Evolutionary conservation across 495 filamentous ascomycete genomes (phyloP), one percentile per base, ranked within the genome.

Genomic region (Penicillium bialowiezense): DNA sequence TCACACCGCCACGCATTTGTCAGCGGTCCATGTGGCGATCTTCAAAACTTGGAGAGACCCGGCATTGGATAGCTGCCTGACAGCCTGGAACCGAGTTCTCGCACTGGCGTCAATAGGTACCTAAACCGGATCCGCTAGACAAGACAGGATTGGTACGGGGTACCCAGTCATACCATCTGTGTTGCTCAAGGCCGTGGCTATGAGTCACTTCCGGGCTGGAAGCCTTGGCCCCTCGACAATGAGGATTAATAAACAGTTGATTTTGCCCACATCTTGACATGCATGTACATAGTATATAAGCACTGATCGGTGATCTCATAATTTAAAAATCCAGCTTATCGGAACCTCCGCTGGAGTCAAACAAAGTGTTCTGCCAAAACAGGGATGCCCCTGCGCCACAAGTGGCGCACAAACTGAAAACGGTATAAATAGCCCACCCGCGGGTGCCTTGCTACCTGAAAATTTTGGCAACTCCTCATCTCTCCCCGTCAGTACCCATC

Each of bases 401-500:
- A 44, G 42, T 50, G 50, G 48, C 51, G 50, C 17, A 14, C 17
- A 10, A 36, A 18, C 29, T 38, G 43, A 17, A 46, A 29, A 12
- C 21, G 23, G 43, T 55, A 51, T 55, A 55, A 58, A 54, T 49
- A 50, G 41, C 19, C 29, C 2, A 32, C 19, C 38, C 4, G 37
- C 15, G 44, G 57, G 44, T 64, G 59, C 59, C 60, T 63, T 60
- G 63, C 52, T 53, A 60, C 65, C 65, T 65, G 61, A 69, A 62
- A 67, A 62, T 54, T 50, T 60, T 59, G 65, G 65, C 63, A 62
- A 44, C 51, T 50, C 28, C 50, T 51, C 51, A 54, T 38, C 52
- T 36, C 48, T 45, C 40, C 42, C 28, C 14, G 26, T 39, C 40
- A 44, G 52, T 48, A 31, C 18, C 23, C 34, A 32, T 40, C 45